Evolutionary conservation across 306 rosid species (phyloP), one percentile per base, ranked within the genome.

Genomic region (Rubus parviflorus): DNA sequence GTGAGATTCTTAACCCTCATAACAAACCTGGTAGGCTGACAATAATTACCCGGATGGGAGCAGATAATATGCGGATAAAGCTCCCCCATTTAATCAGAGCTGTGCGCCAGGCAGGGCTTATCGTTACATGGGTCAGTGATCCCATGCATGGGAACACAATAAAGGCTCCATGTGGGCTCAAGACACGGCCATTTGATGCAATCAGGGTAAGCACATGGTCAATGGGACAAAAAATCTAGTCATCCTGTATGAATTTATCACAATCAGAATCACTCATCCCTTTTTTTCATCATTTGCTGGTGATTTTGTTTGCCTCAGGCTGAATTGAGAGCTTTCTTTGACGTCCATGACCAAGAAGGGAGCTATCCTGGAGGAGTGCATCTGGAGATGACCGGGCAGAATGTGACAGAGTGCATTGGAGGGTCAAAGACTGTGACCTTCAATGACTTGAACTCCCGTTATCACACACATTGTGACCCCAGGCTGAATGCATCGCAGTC

Each of bases 101-200:
- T 7, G 81, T 72, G 23, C 81, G 86, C 25, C 84, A 79, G 15
- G 84, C 86, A 0, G 88, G 88, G 70, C 79, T 81, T 75, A 79
- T 85, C 0, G 88, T 82, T 25, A 85, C 88, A 3, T 85, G 86
- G 88, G 86, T 85, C 56, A 75, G 88, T 42, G 88, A 85, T 61
- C 88, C 88, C 45, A 85, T 85, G 88, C 88, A 85, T 64, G 83
- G 88, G 42, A 85, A 85, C 81, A 85, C 88, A n/a, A 85, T 85
- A 49, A 81, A 81, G 68, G 88, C 85, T 58, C 85, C 83, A 20
- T 78, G 81, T 51, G 88, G 85, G 45, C 88, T 85, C n/a, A 85
- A 85, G 83, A 85, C 88, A 22, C 79, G 88, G 46, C 78, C 85
- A 15, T 85, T 85, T 4, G 83, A 85, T 70, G 53, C 77, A 14